phyloP scores from a whole-genome alignment of 257 asterid species.

The Misopates orontium region DNA sequence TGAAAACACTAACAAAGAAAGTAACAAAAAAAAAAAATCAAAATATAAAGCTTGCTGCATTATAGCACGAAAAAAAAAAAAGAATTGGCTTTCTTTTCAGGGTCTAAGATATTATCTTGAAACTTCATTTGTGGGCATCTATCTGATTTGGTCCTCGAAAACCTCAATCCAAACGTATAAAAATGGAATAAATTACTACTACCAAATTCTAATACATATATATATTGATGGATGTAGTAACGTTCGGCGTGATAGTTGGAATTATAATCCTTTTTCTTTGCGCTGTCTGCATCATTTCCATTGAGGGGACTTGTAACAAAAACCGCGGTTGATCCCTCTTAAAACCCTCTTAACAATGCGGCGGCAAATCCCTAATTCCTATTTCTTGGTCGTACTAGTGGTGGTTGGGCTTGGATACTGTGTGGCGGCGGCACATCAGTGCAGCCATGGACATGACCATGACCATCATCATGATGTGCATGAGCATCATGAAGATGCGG shows the following conservation, averaged over 20 bases:
- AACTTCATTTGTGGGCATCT: no score
- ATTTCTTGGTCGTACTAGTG: slow-evolving; percentile 29
- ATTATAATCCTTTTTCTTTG: slow-evolving; percentile 74
- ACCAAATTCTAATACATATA: no score
- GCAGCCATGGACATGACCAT: slow-evolving; percentile 53
- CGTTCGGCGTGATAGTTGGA: slow-evolving; percentile 89
- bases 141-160: no score
- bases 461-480: slow-evolving; percentile 40
- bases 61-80: no score
- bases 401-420: slow-evolving; percentile 40
- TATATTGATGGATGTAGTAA: slow-evolving; percentile 87
- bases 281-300: slow-evolving; percentile 67
- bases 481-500: slow-evolving; percentile 34
- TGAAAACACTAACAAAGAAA: no score
- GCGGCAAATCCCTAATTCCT: slow-evolving; percentile 45
- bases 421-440: slow-evolving; percentile 57
- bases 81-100: no score
- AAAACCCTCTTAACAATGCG: slow-evolving; percentile 31
- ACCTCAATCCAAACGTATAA: no score
- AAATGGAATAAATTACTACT: no score
- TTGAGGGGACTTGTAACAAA: slow-evolving; percentile 84
- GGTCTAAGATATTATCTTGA: no score
- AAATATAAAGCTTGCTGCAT: no score
- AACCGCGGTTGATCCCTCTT: slow-evolving; percentile 43
- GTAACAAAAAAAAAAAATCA: no score